Evolutionary conservation across 768 basidiomycete genomes (phyloP), one percentile per base, ranked within the genome.

Genomic region (Pisolithus sp.): DNA sequence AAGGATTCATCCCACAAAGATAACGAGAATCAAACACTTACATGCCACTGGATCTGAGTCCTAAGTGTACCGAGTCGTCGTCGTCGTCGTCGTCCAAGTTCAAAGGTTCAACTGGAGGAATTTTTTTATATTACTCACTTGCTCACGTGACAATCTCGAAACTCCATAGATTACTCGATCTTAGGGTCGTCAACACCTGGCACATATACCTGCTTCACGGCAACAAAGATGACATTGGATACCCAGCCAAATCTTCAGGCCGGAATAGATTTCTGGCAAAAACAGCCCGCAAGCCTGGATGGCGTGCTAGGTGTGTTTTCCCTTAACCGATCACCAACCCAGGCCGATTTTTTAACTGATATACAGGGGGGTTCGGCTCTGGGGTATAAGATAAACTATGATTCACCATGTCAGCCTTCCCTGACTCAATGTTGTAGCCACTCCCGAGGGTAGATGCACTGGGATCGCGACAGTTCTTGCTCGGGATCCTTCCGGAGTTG

Each of bases 401-500:
- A 53, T 39, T 13, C 2, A 30, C 40, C 28, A 5, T 34, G 38
- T 24, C 28, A 45, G 44, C 42, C 3, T 43, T 17, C 3, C 5
- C 37, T 51, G 30, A 62, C 46, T 13, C 15, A 15, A 42, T 52
- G 10, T 26, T 48, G n/a, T 53, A 93, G 87, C 81, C 93, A 40
- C 80, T 97, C 20, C 94, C 95, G 0, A 82, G 93, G 36, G 74
- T 97, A 58, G 95, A 99, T 67, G 79, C 93, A 5, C 79, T 96
- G 15, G 87, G 90, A 38, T 95, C 93, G 2, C 83, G 95, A 34
- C 83, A 90, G 34, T 88, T 98, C 66, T 76, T 95, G 53, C 78
- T 95, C 30, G 77, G 83, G 54, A 77, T 96, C 48, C 73, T 88
- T 50, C 93, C 94, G 8, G 78, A 85, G 41, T 80, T 98, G 23